Percentiles rank a stretch among this genome's conserved stretches.
These are phyloP conservation scores for Tylopilus sp. DNA, from an alignment of 768 basidiomycete genomes.

Conservation along the genomic window DNA sequence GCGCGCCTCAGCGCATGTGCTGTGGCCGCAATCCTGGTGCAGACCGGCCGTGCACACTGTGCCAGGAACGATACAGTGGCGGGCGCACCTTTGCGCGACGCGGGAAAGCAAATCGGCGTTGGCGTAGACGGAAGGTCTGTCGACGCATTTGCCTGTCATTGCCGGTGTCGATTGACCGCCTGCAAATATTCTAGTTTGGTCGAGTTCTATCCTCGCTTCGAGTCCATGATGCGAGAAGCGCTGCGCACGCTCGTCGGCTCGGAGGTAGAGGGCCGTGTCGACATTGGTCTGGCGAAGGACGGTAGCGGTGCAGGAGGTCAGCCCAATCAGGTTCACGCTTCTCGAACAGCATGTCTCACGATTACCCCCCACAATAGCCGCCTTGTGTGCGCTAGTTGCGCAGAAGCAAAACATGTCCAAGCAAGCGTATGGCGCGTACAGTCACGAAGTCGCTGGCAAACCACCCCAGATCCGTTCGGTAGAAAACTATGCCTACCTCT, in stretches of 20 bases:
- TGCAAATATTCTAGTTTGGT: slow-evolving; percentile 65
- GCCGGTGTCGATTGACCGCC: neutral
- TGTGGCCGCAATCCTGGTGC: slow-evolving; percentile 79
- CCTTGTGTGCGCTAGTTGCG: slow-evolving; percentile 69
- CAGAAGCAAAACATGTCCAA: slow-evolving; percentile 22
- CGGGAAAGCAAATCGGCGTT: slow-evolving; percentile 59
- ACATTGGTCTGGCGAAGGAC: slow-evolving; percentile 93
- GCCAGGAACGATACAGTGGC: slow-evolving; percentile 30
- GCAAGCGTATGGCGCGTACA: slow-evolving; percentile 6
- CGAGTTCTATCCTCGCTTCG: slow-evolving; percentile 89
- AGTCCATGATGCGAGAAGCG: slow-evolving; percentile 68
- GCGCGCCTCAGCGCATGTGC: slow-evolving; percentile 83
- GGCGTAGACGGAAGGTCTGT: slow-evolving; percentile 91
- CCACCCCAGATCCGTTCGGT: slow-evolving; percentile 13
- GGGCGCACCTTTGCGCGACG: slow-evolving; percentile 21
- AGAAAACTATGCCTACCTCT: slow-evolving; percentile 13
- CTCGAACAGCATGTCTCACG: neutral
- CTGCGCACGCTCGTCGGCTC: slow-evolving; percentile 73
- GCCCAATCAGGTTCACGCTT: neutral
- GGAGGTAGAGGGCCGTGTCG: slow-evolving; percentile 73
- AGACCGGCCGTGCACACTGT: slow-evolving; percentile 68
- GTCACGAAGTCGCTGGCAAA: slow-evolving; percentile 1
- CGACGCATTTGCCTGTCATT: neutral
- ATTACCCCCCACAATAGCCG: slow-evolving; percentile 60
- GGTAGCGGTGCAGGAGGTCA: slow-evolving; percentile 96